These are phyloP conservation scores for Acacia confusa DNA, from an alignment of 306 rosid genomes.

Conservation along the genomic window DNA sequence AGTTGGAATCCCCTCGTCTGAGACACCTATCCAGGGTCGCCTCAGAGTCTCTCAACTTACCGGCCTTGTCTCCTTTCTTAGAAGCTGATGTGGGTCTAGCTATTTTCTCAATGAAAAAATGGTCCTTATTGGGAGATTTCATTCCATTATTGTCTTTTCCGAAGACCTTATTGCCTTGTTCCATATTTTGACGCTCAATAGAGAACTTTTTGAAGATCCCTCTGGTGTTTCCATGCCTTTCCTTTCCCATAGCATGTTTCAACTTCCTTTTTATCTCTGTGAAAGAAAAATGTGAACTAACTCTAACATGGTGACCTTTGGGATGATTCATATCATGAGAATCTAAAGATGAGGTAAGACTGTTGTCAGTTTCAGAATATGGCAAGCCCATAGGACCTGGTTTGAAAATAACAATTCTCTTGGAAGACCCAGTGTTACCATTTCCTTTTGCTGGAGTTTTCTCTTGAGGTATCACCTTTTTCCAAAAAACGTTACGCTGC, in stretches of 20 bases:
- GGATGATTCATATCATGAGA: constrained; percentile 39
- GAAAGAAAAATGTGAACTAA: constrained; percentile 71
- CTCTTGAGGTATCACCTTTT: constrained; percentile 64
- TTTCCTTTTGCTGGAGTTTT: constrained; percentile 40
- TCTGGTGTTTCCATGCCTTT: constrained; percentile 52
- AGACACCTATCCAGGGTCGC: constrained; percentile 35
- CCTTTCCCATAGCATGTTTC: constrained; percentile 84
- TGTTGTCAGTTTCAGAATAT: constrained; percentile 47
- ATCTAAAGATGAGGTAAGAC: constrained; percentile 34
- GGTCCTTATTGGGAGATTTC: constrained; percentile 69
- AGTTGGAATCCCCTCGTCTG: constrained; percentile 50
- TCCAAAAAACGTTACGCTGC: constrained; percentile 63
- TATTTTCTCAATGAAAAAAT: constrained; percentile 71
- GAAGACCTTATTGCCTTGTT: constrained; percentile 38
- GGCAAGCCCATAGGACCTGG: constrained; percentile 50
- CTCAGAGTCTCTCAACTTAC: constrained; percentile 52
- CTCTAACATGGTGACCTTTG: constrained; percentile 52
- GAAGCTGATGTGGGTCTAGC: constrained; percentile 56
- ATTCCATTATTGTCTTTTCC: constrained; percentile 57
- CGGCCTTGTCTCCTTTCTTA: constrained; percentile 52
- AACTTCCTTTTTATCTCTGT: constrained; percentile 77
- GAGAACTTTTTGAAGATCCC: constrained; percentile 35
- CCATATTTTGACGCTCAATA: not conserved
- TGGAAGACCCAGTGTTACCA: constrained; percentile 51
- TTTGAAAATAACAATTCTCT: constrained; percentile 82